Conservation (phyloP, 768 basidiomycete genomes). For the Kondoa malvinella region DNA sequence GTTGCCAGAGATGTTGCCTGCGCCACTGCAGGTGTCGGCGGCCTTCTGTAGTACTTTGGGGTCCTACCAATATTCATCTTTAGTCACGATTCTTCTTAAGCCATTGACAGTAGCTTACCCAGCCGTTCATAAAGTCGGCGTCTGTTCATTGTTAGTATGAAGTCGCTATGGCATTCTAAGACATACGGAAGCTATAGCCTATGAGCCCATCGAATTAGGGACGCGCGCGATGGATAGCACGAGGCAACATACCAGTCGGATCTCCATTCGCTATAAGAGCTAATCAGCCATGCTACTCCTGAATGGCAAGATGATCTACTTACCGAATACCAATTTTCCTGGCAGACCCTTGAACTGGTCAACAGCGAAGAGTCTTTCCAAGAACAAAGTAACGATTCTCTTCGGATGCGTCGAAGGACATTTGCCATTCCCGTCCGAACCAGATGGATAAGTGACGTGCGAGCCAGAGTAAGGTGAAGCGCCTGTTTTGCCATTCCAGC, state of each 20-base stretch:
- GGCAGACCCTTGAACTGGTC: background rate
- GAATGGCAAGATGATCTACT: too few relatives aligned
- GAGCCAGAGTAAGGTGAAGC: background rate
- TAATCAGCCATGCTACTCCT: background rate
- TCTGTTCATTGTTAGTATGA: background rate
- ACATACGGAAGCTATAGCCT: background rate
- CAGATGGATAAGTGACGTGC: background rate
- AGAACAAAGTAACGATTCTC: background rate
- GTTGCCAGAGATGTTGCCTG: conserved; percentile 17
- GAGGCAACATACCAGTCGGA: too few relatives aligned
- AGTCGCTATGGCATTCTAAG: too few relatives aligned
- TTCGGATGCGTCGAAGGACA: background rate
- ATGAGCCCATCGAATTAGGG: too few relatives aligned
- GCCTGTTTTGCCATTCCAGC: background rate
- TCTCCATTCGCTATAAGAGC: background rate
- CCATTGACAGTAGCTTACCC: too few relatives aligned
- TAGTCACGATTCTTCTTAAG: background rate
- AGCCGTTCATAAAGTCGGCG: background rate
- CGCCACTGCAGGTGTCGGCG: conserved; percentile 20
- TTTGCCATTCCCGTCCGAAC: conserved; percentile 2
- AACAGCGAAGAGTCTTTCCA: background rate
- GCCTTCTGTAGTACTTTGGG: conserved; percentile 19
- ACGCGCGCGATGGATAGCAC: too few relatives aligned
- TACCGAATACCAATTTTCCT: background rate
- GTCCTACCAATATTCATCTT: conserved; percentile 13